phyloP scores from a whole-genome alignment of 108 stramenopile species.

The Cylindrotheca closterium region DNA sequence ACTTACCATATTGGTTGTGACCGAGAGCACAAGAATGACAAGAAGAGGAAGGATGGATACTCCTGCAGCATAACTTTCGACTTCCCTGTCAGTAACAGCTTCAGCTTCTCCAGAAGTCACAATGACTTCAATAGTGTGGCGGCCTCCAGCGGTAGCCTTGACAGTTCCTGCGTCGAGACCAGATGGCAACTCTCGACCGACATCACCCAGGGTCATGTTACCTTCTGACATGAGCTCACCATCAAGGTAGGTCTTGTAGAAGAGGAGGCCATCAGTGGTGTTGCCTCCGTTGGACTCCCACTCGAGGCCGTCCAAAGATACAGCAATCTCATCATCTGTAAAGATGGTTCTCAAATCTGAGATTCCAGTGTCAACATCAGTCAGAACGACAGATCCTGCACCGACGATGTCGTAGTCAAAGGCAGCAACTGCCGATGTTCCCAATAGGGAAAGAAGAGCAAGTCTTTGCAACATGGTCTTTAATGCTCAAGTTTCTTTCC shows the following conservation, averaged over 20 bases:
- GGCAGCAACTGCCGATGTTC: constrained; percentile 3
- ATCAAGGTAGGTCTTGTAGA: constrained; percentile 24
- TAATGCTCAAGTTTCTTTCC: too few relatives aligned
- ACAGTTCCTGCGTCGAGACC: constrained; percentile 20
- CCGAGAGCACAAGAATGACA: constrained; percentile 47
- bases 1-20: constrained; percentile 44
- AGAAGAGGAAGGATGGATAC: constrained; percentile 55
- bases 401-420: constrained; percentile 20
- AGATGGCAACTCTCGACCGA: constrained; percentile 17
- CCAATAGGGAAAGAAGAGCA: constrained; percentile 4
- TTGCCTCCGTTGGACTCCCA: constrained; percentile 9
- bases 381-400: constrained; percentile 9
- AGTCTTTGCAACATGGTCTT: constrained; percentile 1
- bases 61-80: constrained; percentile 45
- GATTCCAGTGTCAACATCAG: constrained; percentile 27
- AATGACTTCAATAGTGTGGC: constrained; percentile 16
- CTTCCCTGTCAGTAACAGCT: constrained; percentile 9
- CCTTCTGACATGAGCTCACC: constrained; percentile 18
- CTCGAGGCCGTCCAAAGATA: constrained; percentile 20
- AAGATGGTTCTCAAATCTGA: constrained; percentile 24
- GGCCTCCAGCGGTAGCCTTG: constrained; percentile 8
- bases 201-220: constrained; percentile 10
- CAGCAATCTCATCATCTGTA: constrained; percentile 8
- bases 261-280: not conserved
- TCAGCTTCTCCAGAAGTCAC: constrained; percentile 7